Evolutionary conservation across 441 rosid genomes (phyloP).

Genomic region (Manihot esculenta): DNA sequence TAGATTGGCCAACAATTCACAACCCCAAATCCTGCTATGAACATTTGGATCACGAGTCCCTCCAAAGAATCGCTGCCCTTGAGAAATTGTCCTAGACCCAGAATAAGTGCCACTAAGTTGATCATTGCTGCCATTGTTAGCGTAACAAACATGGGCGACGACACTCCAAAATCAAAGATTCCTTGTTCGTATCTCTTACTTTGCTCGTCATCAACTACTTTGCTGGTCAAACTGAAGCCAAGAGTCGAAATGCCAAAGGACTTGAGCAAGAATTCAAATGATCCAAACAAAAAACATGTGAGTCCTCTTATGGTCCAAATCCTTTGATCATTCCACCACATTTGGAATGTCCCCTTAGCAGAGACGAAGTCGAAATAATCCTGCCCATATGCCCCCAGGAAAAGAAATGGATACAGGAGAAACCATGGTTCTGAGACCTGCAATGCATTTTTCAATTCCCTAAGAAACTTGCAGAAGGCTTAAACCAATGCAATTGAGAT

Average conservation of each 20-base stretch:
- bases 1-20: constrained; percentile 60
- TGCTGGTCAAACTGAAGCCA: constrained; percentile 54
- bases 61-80: constrained; percentile 10
- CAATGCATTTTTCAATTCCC: not conserved
- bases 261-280: constrained; percentile 43
- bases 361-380: constrained; percentile 42
- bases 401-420: constrained; percentile 50
- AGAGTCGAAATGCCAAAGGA: constrained; percentile 37
- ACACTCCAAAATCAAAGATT: constrained; percentile 45
- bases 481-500: not conserved
- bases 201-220: constrained; percentile 46
- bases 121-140: constrained; percentile 42
- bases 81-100: constrained; percentile 27
- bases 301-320: constrained; percentile 56
- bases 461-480: not conserved
- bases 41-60: constrained; percentile 34
- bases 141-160: constrained; percentile 52
- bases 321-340: constrained; percentile 81
- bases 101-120: constrained; percentile 41
- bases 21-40: constrained; percentile 41
- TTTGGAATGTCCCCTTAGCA: constrained; percentile 39
- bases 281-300: constrained; percentile 41
- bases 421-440: constrained; percentile 59
- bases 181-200: constrained; percentile 55
- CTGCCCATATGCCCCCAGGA: constrained; percentile 57